Percentiles rank a stretch among this genome's conserved stretches.
phyloP scores from a whole-genome alignment of 2,329 filamentous ascomycete genomes.

The Stachybotrys elegans region DNA sequence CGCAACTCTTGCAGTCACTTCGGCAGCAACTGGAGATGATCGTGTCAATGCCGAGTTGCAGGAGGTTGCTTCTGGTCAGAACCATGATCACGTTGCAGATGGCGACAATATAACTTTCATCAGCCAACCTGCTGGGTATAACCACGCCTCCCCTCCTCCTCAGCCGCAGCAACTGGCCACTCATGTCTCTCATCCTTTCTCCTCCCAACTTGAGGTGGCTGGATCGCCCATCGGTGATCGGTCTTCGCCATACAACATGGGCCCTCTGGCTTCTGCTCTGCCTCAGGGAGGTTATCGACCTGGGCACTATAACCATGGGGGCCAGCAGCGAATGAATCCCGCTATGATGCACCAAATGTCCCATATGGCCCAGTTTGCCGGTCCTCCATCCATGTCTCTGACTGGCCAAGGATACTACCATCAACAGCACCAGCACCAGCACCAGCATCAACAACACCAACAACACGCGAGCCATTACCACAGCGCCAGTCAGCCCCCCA shows the following conservation, averaged over 20 bases:
- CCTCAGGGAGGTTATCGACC: constrained; percentile 35
- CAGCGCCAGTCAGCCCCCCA: constrained; percentile 29
- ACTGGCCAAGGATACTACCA: constrained; percentile 41
- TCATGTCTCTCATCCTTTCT: constrained; percentile 32
- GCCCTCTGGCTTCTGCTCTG: constrained; percentile 36
- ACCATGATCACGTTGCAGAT: background rate
- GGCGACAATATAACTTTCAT: background rate
- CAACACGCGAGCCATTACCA: constrained; percentile 42
- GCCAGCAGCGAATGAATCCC: constrained; percentile 27
- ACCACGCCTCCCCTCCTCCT: constrained; percentile 13
- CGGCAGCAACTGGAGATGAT: background rate
- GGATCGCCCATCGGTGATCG: constrained; percentile 15
- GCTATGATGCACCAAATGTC: constrained; percentile 30
- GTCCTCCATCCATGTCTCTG: constrained; percentile 31
- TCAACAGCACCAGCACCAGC: no score
- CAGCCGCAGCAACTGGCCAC: constrained; percentile 20
- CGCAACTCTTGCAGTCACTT: background rate
- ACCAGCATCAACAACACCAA: no score
- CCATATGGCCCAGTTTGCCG: constrained; percentile 35
- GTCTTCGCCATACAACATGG: constrained; percentile 41
- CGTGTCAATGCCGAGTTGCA: background rate
- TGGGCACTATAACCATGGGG: constrained; percentile 29
- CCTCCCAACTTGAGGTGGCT: constrained; percentile 37
- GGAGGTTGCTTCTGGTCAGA: background rate
- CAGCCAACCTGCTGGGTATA: constrained; percentile 9